A percentile compares a stretch with the other conserved stretches of the same genome.
Conservation (phyloP, 1,284 basidiomycete genomes). For the Sporisorium exsertum region DNA sequence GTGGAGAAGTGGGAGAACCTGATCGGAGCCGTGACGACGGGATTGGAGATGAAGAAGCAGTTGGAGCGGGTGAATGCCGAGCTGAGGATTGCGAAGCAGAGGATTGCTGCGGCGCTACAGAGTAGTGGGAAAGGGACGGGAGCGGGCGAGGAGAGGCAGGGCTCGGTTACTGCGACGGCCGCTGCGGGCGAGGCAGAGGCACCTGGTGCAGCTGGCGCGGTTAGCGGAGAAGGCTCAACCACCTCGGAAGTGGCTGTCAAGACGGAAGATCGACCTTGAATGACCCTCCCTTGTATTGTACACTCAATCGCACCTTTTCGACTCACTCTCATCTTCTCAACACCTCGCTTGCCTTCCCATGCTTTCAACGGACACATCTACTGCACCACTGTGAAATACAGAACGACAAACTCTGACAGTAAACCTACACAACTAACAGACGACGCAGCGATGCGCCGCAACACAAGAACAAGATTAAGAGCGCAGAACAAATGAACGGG, state of each 20-base stretch:
- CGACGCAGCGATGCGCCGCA: neutral
- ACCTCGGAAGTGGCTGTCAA: slow-evolving; percentile 9
- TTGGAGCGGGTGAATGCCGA: slow-evolving; percentile 62
- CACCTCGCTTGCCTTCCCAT: neutral
- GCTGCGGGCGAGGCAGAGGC: neutral
- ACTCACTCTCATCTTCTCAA: neutral
- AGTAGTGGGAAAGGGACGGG: neutral
- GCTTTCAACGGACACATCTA: neutral
- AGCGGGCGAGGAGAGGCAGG: neutral
- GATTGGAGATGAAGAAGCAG: slow-evolving; percentile 66
- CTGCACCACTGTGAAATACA: neutral
- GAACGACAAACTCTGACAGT: neutral
- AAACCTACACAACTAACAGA: neutral
- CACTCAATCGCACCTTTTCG: neutral
- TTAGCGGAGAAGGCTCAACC: neutral
- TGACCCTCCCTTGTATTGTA: neutral
- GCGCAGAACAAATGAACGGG: neutral
- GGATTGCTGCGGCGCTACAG: slow-evolving; percentile 27
- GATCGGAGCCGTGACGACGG: slow-evolving; percentile 65
- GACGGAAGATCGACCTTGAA: slow-evolving; percentile 13
- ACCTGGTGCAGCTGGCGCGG: neutral
- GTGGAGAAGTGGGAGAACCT: slow-evolving; percentile 69
- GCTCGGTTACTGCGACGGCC: neutral
- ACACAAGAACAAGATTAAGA: neutral
- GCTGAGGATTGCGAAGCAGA: slow-evolving; percentile 41